Evolutionary conservation across 257 asterid species (phyloP), one percentile per base, ranked within the genome.

Genomic region (Voacanga thouarsii): DNA sequence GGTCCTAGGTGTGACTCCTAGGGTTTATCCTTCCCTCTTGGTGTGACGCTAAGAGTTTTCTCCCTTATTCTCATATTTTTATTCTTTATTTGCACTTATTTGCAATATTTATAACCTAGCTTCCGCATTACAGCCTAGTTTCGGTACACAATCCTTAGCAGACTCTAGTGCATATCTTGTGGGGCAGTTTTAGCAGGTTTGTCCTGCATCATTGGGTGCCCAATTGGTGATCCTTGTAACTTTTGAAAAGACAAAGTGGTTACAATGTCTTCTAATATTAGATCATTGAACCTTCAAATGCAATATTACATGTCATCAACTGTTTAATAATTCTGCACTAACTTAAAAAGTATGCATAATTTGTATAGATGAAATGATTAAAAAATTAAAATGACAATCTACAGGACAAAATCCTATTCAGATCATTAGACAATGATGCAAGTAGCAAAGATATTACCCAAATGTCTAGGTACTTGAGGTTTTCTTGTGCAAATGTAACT

Each of bases 401-500:
- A 45, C 8, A 44, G 50, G 51, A 45, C n/a, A 65, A 49, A 45
- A 11, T 68, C 0, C 28, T 8, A 49, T 24, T 65, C 41, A 23
- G 49, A 23, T 79, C 59, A 66, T 19, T 45, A 39, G 21, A 72
- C 26, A 69, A 74, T 80, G 84, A 80, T 69, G 75, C 72, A 57
- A 61, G 49, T 33, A 19, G 28, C 53, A 72, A 72, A 71, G 45
- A 37, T 71, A 56, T 60, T 91, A 94, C 99, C 99, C 99, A 94
- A 86, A 94, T 85, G 80, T 94, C 99, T 74, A 94, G 86, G 88
- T 90, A 86, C 79, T 85, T 81, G 51, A 94, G 92, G 44, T 89
- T 84, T 75, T 88, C 85, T 80, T 92, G 89, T 2, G 98, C 92
- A 88, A 91, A 94, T 70, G 88, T 76, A 82, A 91, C 98, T 83